phyloP scores from a whole-genome alignment of 139 green algal species.

The Coccomyxa sp. region DNA sequence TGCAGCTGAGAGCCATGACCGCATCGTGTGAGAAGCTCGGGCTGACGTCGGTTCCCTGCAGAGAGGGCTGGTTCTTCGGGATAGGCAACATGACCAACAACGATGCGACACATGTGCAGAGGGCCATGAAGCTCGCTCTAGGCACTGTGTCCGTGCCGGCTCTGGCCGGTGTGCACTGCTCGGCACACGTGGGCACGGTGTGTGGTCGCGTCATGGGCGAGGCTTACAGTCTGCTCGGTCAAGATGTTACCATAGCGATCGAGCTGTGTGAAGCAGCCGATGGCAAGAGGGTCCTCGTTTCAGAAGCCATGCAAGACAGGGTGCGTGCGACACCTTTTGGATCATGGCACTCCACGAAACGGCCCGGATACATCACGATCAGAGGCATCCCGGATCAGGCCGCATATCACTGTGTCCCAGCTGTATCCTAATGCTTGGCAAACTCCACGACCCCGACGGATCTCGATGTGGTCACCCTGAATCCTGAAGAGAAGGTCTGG shows the following conservation, averaged over 20 bases:
- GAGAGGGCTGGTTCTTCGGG: background rate
- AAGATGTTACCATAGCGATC: background rate
- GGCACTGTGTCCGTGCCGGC: background rate
- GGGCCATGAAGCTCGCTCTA: background rate
- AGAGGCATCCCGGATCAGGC: background rate
- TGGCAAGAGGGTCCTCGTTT: background rate
- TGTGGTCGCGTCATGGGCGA: background rate
- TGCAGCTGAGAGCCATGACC: background rate
- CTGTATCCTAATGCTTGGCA: background rate
- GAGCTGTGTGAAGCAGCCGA: background rate
- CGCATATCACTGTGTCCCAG: background rate
- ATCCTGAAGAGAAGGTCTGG: background rate
- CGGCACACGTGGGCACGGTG: background rate
- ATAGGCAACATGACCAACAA: conserved; percentile 1
- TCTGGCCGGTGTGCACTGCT: background rate
- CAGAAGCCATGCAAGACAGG: background rate
- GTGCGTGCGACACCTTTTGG: background rate
- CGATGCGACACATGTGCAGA: background rate
- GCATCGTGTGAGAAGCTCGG: background rate
- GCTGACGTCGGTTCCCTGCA: background rate
- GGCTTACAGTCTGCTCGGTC: background rate
- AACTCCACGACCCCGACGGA: background rate
- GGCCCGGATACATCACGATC: background rate
- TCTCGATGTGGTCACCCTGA: background rate
- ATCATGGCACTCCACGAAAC: background rate